Conservation (phyloP, 164 flowering plant species). For the Liriodendron chinense region DNA sequence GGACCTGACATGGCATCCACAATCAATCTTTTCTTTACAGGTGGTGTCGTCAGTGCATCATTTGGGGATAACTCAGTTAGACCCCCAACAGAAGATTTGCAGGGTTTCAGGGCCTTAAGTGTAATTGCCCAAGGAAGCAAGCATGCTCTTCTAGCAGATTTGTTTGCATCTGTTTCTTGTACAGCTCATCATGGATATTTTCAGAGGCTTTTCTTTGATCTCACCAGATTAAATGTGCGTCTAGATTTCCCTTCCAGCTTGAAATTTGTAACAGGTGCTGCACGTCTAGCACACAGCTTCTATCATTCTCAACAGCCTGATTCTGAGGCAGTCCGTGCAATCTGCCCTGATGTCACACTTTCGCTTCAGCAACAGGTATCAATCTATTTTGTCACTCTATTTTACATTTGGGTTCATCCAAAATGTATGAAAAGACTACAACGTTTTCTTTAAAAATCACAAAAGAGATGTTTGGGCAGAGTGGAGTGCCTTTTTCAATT, state of each 20-base stretch:
- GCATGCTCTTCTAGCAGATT: constrained; percentile 56
- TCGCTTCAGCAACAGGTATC: constrained; percentile 94
- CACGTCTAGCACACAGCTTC: constrained; percentile 43
- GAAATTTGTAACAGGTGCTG: constrained; percentile 53
- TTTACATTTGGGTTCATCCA: background rate
- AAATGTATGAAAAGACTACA: no score
- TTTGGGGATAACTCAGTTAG: constrained; percentile 50
- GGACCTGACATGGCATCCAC: background rate
- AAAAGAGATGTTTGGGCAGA: no score
- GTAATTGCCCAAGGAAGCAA: constrained; percentile 34
- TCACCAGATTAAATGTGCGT: constrained; percentile 60
- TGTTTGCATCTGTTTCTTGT: constrained; percentile 63
- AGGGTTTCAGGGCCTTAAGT: constrained; percentile 23
- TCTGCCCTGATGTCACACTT: constrained; percentile 56
- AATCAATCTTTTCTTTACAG: constrained; percentile 26
- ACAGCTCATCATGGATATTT: constrained; percentile 88
- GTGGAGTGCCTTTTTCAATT: no score
- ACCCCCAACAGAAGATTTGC: constrained; percentile 28
- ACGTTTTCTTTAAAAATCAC: no score
- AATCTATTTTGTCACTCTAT: background rate
- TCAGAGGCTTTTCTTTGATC: constrained; percentile 75
- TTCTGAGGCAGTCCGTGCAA: constrained; percentile 43
- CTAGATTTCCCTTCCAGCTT: constrained; percentile 74
- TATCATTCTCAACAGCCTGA: constrained; percentile 43
- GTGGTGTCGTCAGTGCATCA: constrained; percentile 54